Evolutionary conservation across 495 filamentous ascomycete species (phyloP).

Genomic region (Penicilliopsis zonata): DNA sequence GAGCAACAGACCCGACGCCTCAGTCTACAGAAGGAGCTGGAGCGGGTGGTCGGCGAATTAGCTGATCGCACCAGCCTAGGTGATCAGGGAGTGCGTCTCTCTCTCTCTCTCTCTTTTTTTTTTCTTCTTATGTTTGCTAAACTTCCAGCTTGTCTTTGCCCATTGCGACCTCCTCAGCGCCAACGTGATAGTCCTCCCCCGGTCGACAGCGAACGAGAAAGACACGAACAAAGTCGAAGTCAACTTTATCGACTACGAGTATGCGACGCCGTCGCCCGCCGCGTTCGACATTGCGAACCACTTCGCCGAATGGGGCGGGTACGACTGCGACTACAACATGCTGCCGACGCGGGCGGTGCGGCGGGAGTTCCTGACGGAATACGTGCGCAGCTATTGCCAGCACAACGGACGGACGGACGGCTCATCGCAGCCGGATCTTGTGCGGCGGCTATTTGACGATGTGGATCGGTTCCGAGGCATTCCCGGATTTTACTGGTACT

Average conservation of each 20-base stretch:
- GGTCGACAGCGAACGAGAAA: slow-evolving; percentile 15
- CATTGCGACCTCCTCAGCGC: slow-evolving; percentile 93
- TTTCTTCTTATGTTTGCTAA: slow-evolving; percentile 7
- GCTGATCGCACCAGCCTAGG: slow-evolving; percentile 65
- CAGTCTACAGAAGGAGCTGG: slow-evolving; percentile 62
- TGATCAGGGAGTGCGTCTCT: slow-evolving; percentile 50
- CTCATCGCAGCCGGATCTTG: slow-evolving; percentile 49
- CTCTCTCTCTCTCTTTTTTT: slow-evolving; percentile 1
- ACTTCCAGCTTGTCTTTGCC: slow-evolving; percentile 66
- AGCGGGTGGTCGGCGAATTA: slow-evolving; percentile 51
- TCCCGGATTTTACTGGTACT: slow-evolving; percentile 72
- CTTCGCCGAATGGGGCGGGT: slow-evolving; percentile 96
- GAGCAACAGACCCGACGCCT: slow-evolving; percentile 53
- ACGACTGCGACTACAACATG: slow-evolving; percentile 81
- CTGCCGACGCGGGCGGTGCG: slow-evolving; percentile 71
- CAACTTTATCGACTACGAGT: slow-evolving; percentile 97
- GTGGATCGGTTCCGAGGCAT: slow-evolving; percentile 82
- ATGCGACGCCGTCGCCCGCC: slow-evolving; percentile 83
- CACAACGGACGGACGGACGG: slow-evolving; percentile 24
- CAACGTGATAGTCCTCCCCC: slow-evolving; percentile 82
- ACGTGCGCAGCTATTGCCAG: slow-evolving; percentile 45
- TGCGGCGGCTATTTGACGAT: slow-evolving; percentile 55
- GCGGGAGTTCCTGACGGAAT: slow-evolving; percentile 71
- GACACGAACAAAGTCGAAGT: slow-evolving; percentile 38
- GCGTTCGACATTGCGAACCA: slow-evolving; percentile 99